Conservation (phyloP, 208 protist species). For the Angomonas deanei region DNA sequence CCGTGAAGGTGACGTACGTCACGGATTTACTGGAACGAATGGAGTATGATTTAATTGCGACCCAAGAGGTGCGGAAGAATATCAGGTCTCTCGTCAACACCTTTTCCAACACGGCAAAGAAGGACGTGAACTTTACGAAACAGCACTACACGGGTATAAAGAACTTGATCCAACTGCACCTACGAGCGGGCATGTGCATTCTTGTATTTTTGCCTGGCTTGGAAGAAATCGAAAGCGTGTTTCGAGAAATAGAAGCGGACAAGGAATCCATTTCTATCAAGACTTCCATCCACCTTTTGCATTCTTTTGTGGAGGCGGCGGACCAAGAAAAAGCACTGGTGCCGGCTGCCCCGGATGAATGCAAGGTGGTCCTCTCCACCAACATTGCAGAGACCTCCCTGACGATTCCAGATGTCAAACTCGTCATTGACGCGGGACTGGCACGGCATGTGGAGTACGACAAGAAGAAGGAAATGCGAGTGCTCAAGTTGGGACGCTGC, state of each 20-base stretch:
- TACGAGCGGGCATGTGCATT: constrained; percentile 14
- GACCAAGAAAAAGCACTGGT: constrained; percentile 11
- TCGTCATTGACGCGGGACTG: constrained; percentile 80
- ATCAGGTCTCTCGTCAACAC: not conserved
- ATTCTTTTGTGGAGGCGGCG: constrained; percentile 12
- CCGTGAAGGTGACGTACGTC: constrained; percentile 15
- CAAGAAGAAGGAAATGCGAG: constrained; percentile 12
- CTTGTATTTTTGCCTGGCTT: constrained; percentile 35
- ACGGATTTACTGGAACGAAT: not conserved
- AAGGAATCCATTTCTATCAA: not conserved
- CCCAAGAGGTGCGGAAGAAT: not conserved
- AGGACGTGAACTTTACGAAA: not conserved
- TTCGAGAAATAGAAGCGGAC: constrained; percentile 6
- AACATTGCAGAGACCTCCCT: constrained; percentile 93
- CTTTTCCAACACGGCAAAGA: not conserved
- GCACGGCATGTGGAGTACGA: constrained; percentile 13
- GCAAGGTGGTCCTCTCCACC: constrained; percentile 89
- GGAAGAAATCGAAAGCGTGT: constrained; percentile 19
- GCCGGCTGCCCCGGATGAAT: constrained; percentile 8
- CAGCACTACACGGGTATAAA: not conserved
- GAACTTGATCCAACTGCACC: constrained; percentile 9
- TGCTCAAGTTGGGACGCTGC: constrained; percentile 10
- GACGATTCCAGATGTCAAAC: constrained; percentile 87
- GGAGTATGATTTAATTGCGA: not conserved
- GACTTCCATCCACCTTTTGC: constrained; percentile 13